These are phyloP conservation scores for Pseudonitzschia multiseries DNA, from an alignment of 108 stramenopile species.

Conservation along the genomic window DNA sequence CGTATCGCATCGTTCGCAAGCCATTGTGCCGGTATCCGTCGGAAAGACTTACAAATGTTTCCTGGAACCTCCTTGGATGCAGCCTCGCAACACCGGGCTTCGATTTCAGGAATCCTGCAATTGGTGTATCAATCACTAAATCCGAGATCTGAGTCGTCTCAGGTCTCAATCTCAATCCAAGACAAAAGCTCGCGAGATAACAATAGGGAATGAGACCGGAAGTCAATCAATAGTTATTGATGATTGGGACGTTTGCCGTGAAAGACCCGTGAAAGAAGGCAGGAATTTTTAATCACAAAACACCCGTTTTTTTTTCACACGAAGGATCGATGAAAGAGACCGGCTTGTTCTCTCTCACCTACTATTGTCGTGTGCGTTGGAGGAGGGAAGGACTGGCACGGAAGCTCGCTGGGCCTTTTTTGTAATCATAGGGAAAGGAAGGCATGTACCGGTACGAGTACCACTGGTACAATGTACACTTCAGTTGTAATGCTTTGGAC, in stretches of 20 bases:
- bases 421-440: too few relatives aligned
- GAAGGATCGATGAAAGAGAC: background rate
- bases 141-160: constrained; percentile 14
- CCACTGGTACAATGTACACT: too few relatives aligned
- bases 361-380: too few relatives aligned
- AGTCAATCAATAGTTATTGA: constrained; percentile 9
- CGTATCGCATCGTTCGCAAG: background rate
- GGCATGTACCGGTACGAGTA: too few relatives aligned
- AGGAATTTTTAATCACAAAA: constrained; percentile 1
- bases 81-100: background rate
- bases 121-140: constrained; percentile 6
- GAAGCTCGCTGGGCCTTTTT: too few relatives aligned
- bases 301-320: background rate
- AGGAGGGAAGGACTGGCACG: too few relatives aligned
- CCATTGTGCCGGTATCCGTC: too few relatives aligned
- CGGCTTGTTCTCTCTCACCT: too few relatives aligned
- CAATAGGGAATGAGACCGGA: constrained; percentile 3
- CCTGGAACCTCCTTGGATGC: background rate
- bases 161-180: constrained; percentile 7
- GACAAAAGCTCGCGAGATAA: background rate
- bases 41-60: background rate
- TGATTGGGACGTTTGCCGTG: background rate
- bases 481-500: too few relatives aligned
- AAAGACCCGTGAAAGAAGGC: background rate
- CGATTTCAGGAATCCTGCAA: background rate